Evolutionary conservation across 176 grass and related monocot genomes (phyloP).

Genomic region (Avena atlantica): DNA sequence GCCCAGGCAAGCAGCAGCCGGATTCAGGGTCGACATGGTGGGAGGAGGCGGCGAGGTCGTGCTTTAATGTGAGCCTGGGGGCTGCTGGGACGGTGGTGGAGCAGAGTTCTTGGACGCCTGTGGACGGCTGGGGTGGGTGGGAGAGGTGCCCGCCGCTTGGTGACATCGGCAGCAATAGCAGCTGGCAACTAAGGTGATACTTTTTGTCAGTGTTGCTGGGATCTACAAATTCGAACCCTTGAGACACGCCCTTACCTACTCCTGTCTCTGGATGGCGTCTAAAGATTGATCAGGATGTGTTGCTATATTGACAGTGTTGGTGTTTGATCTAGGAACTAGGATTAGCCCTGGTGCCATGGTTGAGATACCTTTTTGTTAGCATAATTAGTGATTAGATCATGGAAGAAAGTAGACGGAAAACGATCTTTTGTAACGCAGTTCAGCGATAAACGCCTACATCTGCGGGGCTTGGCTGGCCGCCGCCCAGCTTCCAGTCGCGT

Average conservation of each 20-base stretch:
- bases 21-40: conserved; percentile 66
- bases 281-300: not conserved
- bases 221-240: conserved; percentile 18
- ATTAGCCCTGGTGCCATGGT: conserved; percentile 23
- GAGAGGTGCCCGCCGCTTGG: conserved; percentile 63
- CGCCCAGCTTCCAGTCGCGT: no score
- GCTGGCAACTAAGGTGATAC: conserved; percentile 52
- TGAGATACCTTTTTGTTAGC: not conserved
- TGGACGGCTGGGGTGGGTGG: conserved; percentile 59
- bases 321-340: conserved; percentile 3
- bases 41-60: conserved; percentile 57
- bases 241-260: not conserved
- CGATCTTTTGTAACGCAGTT: no score
- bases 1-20: conserved; percentile 53
- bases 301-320: not conserved
- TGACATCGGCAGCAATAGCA: conserved; percentile 34
- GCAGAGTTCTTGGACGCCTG: conserved; percentile 70
- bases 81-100: conserved; percentile 53
- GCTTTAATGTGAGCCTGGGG: conserved; percentile 73
- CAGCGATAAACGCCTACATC: no score
- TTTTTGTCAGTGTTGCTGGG: not conserved
- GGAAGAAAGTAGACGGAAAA: no score
- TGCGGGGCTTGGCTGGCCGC: no score
- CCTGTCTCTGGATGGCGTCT: not conserved
- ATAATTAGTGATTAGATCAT: no score